Conservation (phyloP, 169 alveolate genomes). For the Plasmodium cynomolgi region DNA sequence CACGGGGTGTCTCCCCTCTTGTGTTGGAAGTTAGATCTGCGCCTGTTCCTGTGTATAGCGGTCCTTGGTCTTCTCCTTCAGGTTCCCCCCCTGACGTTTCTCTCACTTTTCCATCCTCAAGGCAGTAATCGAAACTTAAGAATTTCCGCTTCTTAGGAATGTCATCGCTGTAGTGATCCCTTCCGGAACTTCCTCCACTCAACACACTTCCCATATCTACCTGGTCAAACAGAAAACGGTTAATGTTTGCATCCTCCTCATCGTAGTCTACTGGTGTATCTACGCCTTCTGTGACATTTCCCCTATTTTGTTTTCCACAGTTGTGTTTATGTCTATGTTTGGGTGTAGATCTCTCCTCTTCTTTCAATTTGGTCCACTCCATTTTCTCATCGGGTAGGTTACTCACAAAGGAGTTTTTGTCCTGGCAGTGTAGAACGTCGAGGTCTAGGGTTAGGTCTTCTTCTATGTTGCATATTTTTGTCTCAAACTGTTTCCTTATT, state of each 20-base stretch:
- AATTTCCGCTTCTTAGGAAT: not conserved
- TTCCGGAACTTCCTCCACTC: too few species aligned
- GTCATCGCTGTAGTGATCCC: not conserved
- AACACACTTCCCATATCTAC: not conserved
- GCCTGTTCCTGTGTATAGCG: too few species aligned
- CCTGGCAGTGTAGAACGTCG: conserved; percentile 18
- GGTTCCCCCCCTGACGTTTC: not conserved
- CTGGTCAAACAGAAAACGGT: not conserved
- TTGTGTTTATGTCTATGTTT: not conserved
- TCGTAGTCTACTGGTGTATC: not conserved
- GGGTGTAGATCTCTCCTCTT: not conserved
- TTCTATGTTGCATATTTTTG: conserved; percentile 26
- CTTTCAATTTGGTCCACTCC: not conserved
- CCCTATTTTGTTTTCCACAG: not conserved
- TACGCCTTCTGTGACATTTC: not conserved
- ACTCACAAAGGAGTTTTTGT: not conserved
- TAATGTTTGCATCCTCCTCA: not conserved
- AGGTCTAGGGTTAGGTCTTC: conserved; percentile 38
- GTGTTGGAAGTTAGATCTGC: not conserved
- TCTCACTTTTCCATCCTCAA: not conserved
- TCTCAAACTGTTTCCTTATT: conserved; percentile 41
- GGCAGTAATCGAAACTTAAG: not conserved
- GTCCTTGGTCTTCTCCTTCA: not conserved
- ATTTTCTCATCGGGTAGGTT: not conserved
- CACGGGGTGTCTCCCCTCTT: not conserved